A percentile compares a stretch with the other conserved stretches of the same genome.
Evolutionary conservation across 345 rosid genomes (phyloP).

Genomic region (Gossypium sturtianum): DNA sequence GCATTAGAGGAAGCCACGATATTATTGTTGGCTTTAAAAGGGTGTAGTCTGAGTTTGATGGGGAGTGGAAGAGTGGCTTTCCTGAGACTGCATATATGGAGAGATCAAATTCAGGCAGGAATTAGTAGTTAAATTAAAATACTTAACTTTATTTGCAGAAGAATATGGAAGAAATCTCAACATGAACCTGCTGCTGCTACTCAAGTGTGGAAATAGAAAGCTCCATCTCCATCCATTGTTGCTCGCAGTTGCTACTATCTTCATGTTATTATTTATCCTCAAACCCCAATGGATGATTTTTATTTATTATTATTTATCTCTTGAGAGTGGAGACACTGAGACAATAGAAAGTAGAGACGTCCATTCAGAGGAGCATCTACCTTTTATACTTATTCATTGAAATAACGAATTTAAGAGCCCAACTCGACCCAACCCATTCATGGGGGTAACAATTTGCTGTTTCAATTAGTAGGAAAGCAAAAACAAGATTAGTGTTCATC

Average conservation of each 20-base stretch:
- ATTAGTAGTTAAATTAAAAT: not conserved
- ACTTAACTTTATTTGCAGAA: not conserved
- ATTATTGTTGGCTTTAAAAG: not conserved
- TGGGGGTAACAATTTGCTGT: not conserved
- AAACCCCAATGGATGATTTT: not conserved
- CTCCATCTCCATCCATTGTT: not conserved
- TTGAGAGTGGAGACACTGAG: not conserved
- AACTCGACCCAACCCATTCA: not conserved
- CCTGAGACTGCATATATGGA: not conserved
- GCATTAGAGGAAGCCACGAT: conserved; percentile 17
- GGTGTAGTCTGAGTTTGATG: not conserved
- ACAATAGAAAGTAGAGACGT: not conserved
- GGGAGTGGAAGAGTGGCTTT: not conserved
- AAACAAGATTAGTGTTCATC: not conserved
- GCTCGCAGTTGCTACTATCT: not conserved
- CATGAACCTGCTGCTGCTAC: not conserved
- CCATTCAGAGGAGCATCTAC: not conserved
- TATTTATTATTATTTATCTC: not conserved
- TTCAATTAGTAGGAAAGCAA: not conserved
- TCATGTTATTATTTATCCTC: not conserved
- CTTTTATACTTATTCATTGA: not conserved
- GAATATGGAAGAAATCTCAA: not conserved
- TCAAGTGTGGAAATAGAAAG: not conserved
- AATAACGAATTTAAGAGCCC: not conserved
- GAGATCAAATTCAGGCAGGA: not conserved